Percentiles rank a stretch among this genome's conserved stretches.
phyloP scores from a whole-genome alignment of 2,329 filamentous ascomycete genomes.

The Macrophomina tecta region DNA sequence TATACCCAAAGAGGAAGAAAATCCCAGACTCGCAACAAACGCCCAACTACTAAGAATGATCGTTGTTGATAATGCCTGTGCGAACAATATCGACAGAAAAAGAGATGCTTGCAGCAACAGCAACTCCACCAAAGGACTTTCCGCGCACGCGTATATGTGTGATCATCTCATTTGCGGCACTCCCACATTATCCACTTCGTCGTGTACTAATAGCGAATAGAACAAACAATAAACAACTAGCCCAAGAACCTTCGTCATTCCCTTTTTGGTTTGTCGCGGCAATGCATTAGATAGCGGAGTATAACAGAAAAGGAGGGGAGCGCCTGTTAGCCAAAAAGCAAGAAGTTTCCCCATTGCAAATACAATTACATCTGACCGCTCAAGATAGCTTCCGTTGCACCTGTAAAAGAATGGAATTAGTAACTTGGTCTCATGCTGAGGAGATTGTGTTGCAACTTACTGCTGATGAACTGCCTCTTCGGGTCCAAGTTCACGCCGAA shows the following conservation, averaged over 20 bases:
- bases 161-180: conserved; percentile 16
- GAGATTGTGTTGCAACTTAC: not conserved
- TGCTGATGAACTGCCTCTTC: conserved; percentile 84
- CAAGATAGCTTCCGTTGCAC: conserved; percentile 49
- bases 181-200: conserved; percentile 10
- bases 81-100: conserved; percentile 12
- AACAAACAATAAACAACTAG: not conserved
- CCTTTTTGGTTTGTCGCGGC: conserved; percentile 3
- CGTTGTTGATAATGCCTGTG: not conserved
- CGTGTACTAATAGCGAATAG: not conserved
- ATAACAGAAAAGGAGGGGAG: not conserved
- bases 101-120: not conserved
- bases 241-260: not conserved
- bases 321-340: not conserved
- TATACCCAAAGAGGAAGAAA: not conserved
- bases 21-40: not conserved
- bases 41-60: not conserved
- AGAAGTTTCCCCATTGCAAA: not conserved
- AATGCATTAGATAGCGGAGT: conserved; percentile 14
- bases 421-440: not conserved
- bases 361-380: conserved; percentile 46
- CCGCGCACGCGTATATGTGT: not conserved
- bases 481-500: conserved; percentile 87
- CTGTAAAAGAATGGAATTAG: not conserved
- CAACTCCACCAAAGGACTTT: not conserved